Conservation (phyloP, 805 yeast species). For the Starmerella riodocensis region DNA sequence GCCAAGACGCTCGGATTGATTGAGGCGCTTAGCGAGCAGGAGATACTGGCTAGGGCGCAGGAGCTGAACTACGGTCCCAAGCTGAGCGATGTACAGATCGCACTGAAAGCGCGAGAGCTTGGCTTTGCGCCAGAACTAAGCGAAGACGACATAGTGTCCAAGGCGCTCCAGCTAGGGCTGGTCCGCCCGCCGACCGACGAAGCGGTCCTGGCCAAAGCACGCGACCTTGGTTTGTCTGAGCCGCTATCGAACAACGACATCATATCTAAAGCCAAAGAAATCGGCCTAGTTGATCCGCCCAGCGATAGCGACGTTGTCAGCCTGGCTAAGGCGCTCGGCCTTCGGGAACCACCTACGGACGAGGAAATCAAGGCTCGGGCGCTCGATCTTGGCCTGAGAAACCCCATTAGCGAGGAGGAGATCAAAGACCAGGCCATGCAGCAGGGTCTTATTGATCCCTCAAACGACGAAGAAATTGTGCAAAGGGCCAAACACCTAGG, state of each 20-base stretch:
- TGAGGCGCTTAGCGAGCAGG: conserved; percentile 24
- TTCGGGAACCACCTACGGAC: conserved; percentile 7
- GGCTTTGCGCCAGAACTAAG: conserved; percentile 18
- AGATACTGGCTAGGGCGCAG: conserved; percentile 6
- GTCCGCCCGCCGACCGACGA: conserved; percentile 4
- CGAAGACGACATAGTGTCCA: conserved; percentile 8
- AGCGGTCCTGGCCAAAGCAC: conserved; percentile 31
- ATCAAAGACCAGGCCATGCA: conserved; percentile 16
- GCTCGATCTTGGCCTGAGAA: conserved; percentile 10
- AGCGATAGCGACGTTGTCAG: conserved; percentile 7
- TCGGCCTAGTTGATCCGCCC: conserved; percentile 19
- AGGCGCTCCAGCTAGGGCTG: conserved; percentile 20
- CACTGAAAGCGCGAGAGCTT: conserved; percentile 7
- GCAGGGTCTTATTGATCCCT: conserved; percentile 21
- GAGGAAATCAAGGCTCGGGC: conserved; percentile 8
- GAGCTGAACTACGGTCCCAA: conserved; percentile 19
- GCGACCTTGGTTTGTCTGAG: conserved; percentile 8
- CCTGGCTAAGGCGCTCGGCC: conserved; percentile 13
- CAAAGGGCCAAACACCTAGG: conserved; percentile 63
- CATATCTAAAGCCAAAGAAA: conserved; percentile 19
- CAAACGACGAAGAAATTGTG: conserved; percentile 21
- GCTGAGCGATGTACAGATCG: conserved; percentile 5
- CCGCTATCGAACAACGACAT: conserved; percentile 42
- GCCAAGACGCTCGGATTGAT: conserved; percentile 22
- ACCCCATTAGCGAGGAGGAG: conserved; percentile 10